Base-by-base conservation (phyloP, 2,329 filamentous ascomycete species). In the Xylaria sp. region DNA sequence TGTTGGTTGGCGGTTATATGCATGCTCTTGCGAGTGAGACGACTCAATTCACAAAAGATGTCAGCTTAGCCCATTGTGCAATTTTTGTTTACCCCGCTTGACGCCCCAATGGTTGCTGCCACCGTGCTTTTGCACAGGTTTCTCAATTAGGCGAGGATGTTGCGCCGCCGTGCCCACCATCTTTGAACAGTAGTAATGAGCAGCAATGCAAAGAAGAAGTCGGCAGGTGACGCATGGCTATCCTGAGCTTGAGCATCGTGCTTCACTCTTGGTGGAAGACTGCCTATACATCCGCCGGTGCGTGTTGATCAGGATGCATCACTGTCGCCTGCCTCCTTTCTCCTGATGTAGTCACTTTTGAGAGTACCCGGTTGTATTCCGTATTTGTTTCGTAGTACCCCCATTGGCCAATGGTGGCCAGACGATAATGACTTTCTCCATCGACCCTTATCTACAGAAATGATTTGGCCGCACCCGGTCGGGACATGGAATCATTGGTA, bases 31-130 rank as follows among this genome's bases (percentile, higher is more conserved):
- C 16, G 44, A 55, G 30, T 10, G 3, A 34, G 30, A 50, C 50
- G 53, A 55, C 42, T n/a, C 44, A 18, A 50, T 39, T 37, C 51
- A 55, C 2, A n/a, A 46, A 34, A 30, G 7, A n/a, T 9, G 49
- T 11, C 23, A 52, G 30, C 19, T 11, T 34, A 46, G 54, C n/a
- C 19, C 57, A 18, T 23, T 11, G 23, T 16, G 42, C 13, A 4
- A 16, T n/a, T 35, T 13, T 30, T 53, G 18, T 39, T 57, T 61
- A 63, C 61, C 61, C 61, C 61, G 58, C 19, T 52, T 34, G 46
- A 48, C 35, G 44, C 53, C 44, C 30, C 18, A 48, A 52, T 57
- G 48, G 60, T 51, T 52, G 49, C 6, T 44, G 35, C 23, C 39
- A 16, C 39, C 34, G 34, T 34, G 23, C 23, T 10, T 37, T 48